A percentile compares a stretch with the other conserved stretches of the same genome.
Conservation (phyloP, 305 asterid genomes). For the Ilex paraguariensis region DNA sequence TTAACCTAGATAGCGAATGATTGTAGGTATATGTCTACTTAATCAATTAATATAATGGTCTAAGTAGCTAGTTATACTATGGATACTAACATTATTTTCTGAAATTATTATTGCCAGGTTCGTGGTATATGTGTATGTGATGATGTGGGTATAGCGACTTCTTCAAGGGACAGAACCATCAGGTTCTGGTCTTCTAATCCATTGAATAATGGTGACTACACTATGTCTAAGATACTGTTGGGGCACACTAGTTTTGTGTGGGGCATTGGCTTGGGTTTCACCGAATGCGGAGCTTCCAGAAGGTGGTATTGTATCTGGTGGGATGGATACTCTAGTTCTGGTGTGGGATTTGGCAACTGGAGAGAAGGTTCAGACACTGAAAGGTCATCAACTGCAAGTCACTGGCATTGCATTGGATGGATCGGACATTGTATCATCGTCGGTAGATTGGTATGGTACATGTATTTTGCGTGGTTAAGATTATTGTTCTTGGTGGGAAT, state of each 20-base stretch:
- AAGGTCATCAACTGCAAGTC: conserved; percentile 81
- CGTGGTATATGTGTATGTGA: conserved; percentile 93
- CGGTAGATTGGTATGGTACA: conserved; percentile 71
- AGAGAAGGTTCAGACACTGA: conserved; percentile 57
- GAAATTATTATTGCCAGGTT: conserved; percentile 43
- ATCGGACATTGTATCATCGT: conserved; percentile 67
- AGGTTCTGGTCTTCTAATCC: conserved; percentile 75
- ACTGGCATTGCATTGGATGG: conserved; percentile 82
- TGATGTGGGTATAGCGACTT: conserved; percentile 76
- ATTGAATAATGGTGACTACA: conserved; percentile 46
- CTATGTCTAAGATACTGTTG: conserved; percentile 59
- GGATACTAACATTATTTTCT: conserved; percentile 5
- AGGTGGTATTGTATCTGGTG: conserved; percentile 91
- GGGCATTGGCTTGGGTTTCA: conserved; percentile 84
- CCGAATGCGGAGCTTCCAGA: conserved; percentile 76
- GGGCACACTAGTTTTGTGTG: conserved; percentile 97
- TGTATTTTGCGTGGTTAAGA: background rate
- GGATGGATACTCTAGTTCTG: conserved; percentile 81
- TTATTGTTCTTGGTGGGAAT: no score
- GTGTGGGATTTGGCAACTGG: conserved; percentile 89
- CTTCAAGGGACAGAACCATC: conserved; percentile 85
- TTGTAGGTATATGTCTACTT: background rate
- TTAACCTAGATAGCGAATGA: background rate
- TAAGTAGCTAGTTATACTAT: background rate
- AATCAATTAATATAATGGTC: background rate